Evolutionary conservation across 225 moss, liverwort and hornwort genomes (phyloP), one percentile per base, ranked within the genome.

Genomic region (Bryum argenteum): DNA sequence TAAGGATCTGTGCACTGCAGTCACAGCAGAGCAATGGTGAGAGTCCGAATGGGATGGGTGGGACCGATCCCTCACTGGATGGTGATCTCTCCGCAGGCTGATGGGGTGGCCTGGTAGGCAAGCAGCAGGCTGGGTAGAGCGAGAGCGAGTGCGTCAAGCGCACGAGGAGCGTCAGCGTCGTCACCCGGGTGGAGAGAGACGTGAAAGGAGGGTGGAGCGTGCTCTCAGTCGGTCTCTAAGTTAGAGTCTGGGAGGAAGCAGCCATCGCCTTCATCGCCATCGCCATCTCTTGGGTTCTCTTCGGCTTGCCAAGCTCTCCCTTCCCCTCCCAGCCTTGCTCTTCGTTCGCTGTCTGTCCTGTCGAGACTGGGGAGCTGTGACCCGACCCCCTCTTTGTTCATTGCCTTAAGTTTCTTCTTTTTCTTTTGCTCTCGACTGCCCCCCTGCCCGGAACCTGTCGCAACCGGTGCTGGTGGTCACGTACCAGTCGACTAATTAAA

Each of bases 81-180:
- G 33, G 33, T 33, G 33, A 4, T 33, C 33, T 33, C 33, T 6
- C 7, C 4, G 5, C 3, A 5, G 28, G 28, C 28, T 16, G 47
- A 48, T 48, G 47, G 47, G 47, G 17, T 48, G 48, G 48, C 26
- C 26, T 26, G 26, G 26, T 26, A 4, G 26, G 26, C 26, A 4
- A 4, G 5, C 3, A 5, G 33, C 33, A 3, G 33, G 33, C 7
- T 33, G 33, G 33, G 5, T 33, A 16, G 48, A n/a, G 48, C 11
- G 5, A 1, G 47, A 16, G 14, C 28, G 33, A 33, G 33, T 33
- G 33, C 33, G 48, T 48, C 17, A 48, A 59, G 67, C 69, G 61
- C 68, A 69, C 75, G 75, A 75, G 75, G 75, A 61, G 75, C 68
- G 75, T 75, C 75, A 75, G 75, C 75, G 21, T 68, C 75, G 60